Base-by-base conservation (phyloP, 768 basidiomycete species). In the Collybiopsis confluens region DNA sequence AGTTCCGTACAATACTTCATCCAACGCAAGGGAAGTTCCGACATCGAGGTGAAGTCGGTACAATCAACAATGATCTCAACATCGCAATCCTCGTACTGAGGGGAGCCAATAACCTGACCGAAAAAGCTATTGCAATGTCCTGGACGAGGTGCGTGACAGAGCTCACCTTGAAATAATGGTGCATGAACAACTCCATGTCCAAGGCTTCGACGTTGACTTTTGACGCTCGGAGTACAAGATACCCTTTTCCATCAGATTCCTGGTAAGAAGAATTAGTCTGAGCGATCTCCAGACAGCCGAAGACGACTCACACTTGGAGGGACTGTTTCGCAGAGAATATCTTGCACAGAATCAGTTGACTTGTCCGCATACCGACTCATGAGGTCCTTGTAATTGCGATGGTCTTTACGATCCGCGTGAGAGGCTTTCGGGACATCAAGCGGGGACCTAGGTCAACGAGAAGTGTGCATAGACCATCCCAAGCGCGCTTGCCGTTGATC, bases 1-100 rank as follows among this genome's bases (percentile, higher is more conserved):
- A 90, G 71, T 63, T 92, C 88, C 11, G 83, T 78, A 55, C 87
- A 85, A 51, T 82, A 86, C 66, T 87, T 90, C 43, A 92, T 64
- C 87, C 88, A 91, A 57, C 88, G 85, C 8, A 89, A 70, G 0
- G 92, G 92, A 7, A 92, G 72, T 67, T 92, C 89, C 0, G 90
- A 89, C 9, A 78, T 76, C 2, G 85, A 75, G 2, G 82, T 77
- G 64, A 93, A 92, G 8, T 78, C 79, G 33, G 91, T 92, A 68
- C 86, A 92, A 60, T 95, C 92, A 30, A 93, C 63, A 57, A 95
- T 79, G 45, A 95, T 70, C 43, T 92, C 88, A 62, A 86, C 90
- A 4, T 64, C 55, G 26, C 76, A 76, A 42, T 75, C 68, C 38
- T 67, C 70, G 64, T 84, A 78, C 15, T 63, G 67, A 8, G 78